A percentile compares a stretch with the other conserved stretches of the same genome.
phyloP scores from a whole-genome alignment of 202 grass and related monocot species.

The Cymbopogon flexuosus region DNA sequence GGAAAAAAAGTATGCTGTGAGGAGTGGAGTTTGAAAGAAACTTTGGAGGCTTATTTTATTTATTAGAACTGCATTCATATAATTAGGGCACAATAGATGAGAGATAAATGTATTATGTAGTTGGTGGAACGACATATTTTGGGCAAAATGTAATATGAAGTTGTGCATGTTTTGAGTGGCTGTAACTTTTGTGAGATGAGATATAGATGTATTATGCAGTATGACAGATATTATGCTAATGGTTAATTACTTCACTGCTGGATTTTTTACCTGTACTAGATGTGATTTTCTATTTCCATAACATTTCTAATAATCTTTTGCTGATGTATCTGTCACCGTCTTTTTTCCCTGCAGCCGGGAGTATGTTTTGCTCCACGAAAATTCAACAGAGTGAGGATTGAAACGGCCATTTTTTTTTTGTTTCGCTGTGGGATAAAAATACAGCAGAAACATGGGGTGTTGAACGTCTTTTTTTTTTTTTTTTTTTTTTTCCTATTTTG shows the following conservation, averaged over 20 bases:
- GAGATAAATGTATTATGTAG: not conserved
- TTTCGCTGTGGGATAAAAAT: not conserved
- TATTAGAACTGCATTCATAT: not conserved
- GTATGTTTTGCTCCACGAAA: conserved; percentile 75
- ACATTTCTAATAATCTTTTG: not conserved
- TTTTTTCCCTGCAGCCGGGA: conserved; percentile 58
- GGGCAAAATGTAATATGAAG: not conserved
- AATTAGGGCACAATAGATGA: not conserved
- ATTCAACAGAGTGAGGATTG: conserved; percentile 46
- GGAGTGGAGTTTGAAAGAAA: not conserved
- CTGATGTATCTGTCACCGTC: not conserved
- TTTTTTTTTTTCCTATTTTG: not conserved
- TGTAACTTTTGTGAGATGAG: not conserved
- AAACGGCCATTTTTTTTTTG: not conserved
- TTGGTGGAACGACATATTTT: not conserved
- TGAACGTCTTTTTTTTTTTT: not conserved
- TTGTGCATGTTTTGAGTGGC: not conserved
- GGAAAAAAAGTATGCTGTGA: not conserved
- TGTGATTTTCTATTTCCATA: not conserved
- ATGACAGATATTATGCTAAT: not conserved
- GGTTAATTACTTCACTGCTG: not conserved
- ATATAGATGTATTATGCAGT: not conserved
- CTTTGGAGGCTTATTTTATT: not conserved
- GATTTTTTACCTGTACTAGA: not conserved
- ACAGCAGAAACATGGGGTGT: not conserved